Conservation (phyloP, 225 moss, liverwort and hornwort species). For the Pseudoscleropodium purum region DNA sequence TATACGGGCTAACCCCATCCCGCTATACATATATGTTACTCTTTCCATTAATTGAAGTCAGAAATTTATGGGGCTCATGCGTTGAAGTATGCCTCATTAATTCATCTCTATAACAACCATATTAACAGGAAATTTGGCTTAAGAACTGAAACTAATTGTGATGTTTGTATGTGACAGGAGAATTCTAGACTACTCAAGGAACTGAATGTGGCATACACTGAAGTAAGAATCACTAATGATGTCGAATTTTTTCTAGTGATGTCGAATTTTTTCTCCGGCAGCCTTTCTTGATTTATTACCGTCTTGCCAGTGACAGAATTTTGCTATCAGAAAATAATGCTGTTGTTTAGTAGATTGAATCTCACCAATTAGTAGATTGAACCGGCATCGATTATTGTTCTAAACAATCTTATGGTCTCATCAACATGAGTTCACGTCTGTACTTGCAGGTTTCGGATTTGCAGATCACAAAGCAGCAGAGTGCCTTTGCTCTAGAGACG, state of each 20-base stretch:
- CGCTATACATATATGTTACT: not conserved
- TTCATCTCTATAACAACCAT: not conserved
- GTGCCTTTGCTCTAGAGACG: slow-evolving; percentile 3
- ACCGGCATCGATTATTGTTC: not conserved
- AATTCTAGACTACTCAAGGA: slow-evolving; percentile 54
- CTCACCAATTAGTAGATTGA: not conserved
- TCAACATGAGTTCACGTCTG: not conserved
- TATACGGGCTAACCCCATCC: not conserved
- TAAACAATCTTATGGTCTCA: not conserved
- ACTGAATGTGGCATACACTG: slow-evolving; percentile 38
- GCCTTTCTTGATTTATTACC: not conserved
- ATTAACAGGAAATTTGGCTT: not conserved
- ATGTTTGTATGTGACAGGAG: slow-evolving; percentile 22
- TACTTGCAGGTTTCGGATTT: slow-evolving; percentile 23
- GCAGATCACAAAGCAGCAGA: slow-evolving; percentile 12
- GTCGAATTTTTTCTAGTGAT: not conserved
- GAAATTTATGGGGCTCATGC: not conserved
- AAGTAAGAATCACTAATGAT: slow-evolving; percentile 27
- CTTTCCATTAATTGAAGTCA: not conserved
- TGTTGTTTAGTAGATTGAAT: not conserved
- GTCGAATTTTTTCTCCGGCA: not conserved
- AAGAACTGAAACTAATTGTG: not conserved
- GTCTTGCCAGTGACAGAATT: not conserved
- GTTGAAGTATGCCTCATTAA: not conserved
- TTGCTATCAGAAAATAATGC: not conserved